Conservation (phyloP, 129 eudicot species). For the Pittosporum tobira region DNA sequence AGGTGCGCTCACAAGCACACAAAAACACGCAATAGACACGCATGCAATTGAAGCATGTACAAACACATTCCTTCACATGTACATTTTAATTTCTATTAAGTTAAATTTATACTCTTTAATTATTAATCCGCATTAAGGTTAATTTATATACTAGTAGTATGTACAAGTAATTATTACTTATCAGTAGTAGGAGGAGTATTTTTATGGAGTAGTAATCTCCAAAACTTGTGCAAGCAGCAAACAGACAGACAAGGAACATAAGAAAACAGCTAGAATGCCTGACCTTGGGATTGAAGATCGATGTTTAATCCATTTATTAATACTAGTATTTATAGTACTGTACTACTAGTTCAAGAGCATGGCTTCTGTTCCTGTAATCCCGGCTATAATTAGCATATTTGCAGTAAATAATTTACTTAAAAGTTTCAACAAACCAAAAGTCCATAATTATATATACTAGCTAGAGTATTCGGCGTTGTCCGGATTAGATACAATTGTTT, state of each 20-base stretch:
- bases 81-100: no score
- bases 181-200: not conserved
- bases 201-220: not conserved
- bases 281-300: constrained; percentile 14
- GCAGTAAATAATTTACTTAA: not conserved
- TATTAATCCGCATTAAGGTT: no score
- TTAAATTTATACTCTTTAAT: no score
- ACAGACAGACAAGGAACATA: not conserved
- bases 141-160: no score
- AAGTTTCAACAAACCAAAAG: constrained; percentile 1
- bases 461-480: no score
- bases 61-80: not conserved
- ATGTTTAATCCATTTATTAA: not conserved
- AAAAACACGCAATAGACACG: constrained; percentile 5
- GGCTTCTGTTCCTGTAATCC: constrained; percentile 15
- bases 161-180: not conserved
- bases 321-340: not conserved
- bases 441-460: constrained; percentile 2
- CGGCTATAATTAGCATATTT: not conserved
- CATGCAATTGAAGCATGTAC: constrained; percentile 13
- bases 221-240: not conserved
- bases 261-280: not conserved
- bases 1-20: constrained; percentile 4
- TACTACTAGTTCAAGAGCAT: not conserved
- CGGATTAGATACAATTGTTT: no score